A percentile compares a stretch with the other conserved stretches of the same genome.
Evolutionary conservation across 768 basidiomycete species (phyloP).

Genomic region (Russula vinacea): DNA sequence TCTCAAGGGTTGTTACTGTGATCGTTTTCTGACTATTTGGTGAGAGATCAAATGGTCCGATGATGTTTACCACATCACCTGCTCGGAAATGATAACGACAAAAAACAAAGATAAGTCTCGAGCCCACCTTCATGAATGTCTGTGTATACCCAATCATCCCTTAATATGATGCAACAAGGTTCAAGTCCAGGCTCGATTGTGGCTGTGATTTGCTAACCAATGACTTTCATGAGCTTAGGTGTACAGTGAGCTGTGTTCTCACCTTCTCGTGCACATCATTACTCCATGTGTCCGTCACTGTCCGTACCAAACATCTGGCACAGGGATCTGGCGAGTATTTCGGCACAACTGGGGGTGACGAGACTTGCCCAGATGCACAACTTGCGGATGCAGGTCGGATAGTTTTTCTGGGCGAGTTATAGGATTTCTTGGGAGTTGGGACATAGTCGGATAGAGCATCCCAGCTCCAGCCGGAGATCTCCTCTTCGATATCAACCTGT

Average conservation of each 20-base stretch:
- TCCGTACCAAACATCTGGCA: constrained; percentile 18
- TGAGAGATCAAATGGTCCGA: constrained; percentile 47
- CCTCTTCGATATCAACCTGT: constrained; percentile 18
- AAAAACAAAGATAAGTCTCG: neutral
- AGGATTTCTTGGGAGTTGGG: constrained; percentile 27
- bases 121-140: constrained; percentile 55
- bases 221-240: neutral
- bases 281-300: constrained; percentile 14
- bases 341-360: neutral
- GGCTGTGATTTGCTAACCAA: constrained; percentile 50
- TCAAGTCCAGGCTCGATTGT: constrained; percentile 42
- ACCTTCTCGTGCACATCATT: constrained; percentile 24
- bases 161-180: constrained; percentile 53
- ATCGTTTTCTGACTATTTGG: constrained; percentile 40
- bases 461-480: constrained; percentile 28
- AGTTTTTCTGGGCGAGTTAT: constrained; percentile 6
- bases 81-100: constrained; percentile 2
- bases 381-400: neutral
- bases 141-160: constrained; percentile 74
- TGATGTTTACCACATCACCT: constrained; percentile 82
- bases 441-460: constrained; percentile 30
- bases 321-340: constrained; percentile 23
- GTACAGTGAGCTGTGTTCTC: neutral
- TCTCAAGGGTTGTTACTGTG: constrained; percentile 56
- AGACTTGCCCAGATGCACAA: neutral